These are phyloP conservation scores for maize (Zea mays) DNA, from an alignment of 176 grass and related monocot species.

Conservation along the genomic window DNA sequence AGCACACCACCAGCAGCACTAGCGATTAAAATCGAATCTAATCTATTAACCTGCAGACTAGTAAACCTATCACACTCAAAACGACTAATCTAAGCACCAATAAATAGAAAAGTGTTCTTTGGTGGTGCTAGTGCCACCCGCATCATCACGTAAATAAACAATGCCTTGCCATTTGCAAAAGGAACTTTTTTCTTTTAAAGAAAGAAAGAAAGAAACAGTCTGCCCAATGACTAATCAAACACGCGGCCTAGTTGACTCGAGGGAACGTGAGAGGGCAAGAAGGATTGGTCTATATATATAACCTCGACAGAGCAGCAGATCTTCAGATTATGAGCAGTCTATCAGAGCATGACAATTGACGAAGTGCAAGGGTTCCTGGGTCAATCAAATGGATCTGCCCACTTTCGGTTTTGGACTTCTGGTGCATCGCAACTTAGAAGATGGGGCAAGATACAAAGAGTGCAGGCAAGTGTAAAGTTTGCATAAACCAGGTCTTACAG, in stretches of 20 bases:
- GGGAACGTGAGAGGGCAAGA: conserved; percentile 25
- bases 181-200: not conserved
- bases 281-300: not conserved
- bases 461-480: not conserved
- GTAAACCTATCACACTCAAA: conserved; percentile 14
- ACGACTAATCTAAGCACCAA: conserved; percentile 21
- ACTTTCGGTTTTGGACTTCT: not conserved
- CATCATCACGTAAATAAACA: not conserved
- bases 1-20: not conserved
- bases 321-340: not conserved
- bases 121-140: conserved; percentile 17
- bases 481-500: not conserved
- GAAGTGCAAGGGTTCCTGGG: too few relatives aligned
- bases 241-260: conserved; percentile 26
- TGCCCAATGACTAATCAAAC: conserved; percentile 9
- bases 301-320: not conserved
- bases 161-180: conserved; percentile 27
- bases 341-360: not conserved
- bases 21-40: not conserved
- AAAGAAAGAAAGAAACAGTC: not conserved
- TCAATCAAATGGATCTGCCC: not conserved
- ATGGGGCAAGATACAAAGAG: not conserved
- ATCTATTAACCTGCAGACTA: not conserved
- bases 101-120: not conserved
- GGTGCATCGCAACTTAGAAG: not conserved